Conservation (phyloP, 352 stramenopile genomes). For the Globisporangium takayamanum region DNA sequence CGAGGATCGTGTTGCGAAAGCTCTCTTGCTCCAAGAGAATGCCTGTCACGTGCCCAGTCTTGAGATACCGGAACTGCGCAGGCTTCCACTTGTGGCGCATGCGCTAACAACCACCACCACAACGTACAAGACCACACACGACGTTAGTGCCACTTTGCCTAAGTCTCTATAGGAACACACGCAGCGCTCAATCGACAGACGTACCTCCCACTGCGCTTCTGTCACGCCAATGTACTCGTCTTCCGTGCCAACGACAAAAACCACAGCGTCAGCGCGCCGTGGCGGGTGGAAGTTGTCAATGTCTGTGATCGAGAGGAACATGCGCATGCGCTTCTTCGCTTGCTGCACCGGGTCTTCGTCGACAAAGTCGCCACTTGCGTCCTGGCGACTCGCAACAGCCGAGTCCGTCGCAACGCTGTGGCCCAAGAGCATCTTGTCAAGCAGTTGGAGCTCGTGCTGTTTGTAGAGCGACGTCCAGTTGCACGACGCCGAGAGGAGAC, state of each 20-base stretch:
- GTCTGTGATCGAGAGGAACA: constrained; percentile 76
- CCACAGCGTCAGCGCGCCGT: constrained; percentile 51
- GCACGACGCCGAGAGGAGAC: constrained; percentile 67
- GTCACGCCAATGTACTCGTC: constrained; percentile 71
- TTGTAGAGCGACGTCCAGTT: constrained; percentile 74
- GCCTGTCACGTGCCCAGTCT: constrained; percentile 70
- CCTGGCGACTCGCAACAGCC: neutral
- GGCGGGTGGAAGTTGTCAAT: constrained; percentile 77
- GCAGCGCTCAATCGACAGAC: neutral
- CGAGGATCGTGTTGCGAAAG: constrained; percentile 66
- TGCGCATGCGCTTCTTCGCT: constrained; percentile 69
- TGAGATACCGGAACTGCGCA: constrained; percentile 54
- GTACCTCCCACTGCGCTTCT: constrained; percentile 51
- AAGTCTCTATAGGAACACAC: neutral
- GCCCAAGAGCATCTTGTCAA: constrained; percentile 62
- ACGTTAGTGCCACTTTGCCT: neutral
- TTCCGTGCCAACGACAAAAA: constrained; percentile 73
- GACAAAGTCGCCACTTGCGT: constrained; percentile 10
- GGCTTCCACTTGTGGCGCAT: constrained; percentile 51
- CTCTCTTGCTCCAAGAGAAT: constrained; percentile 67
- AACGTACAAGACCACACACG: neutral
- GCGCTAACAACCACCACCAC: constrained; percentile 16
- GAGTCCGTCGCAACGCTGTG: constrained; percentile 20
- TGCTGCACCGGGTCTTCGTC: constrained; percentile 53
- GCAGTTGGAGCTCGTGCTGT: constrained; percentile 50